phyloP scores from a whole-genome alignment of 2,329 filamentous ascomycete genomes.

The Geoglossum cookeanum region DNA sequence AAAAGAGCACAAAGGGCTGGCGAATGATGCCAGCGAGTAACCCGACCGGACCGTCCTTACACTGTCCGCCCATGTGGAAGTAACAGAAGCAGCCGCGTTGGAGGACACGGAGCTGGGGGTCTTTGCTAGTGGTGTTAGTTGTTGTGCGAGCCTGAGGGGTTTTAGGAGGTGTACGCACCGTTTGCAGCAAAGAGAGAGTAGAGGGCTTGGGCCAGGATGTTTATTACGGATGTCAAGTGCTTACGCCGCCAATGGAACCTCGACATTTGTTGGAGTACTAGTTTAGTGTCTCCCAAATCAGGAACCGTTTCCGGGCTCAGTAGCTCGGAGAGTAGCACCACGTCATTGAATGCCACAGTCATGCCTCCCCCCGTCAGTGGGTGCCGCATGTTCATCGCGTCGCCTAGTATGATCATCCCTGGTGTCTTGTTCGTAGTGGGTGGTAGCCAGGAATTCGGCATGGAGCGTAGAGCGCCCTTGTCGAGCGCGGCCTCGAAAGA shows the following conservation, averaged over 20 bases:
- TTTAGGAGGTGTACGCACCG: slow-evolving; percentile 20
- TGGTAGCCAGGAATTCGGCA: slow-evolving; percentile 93
- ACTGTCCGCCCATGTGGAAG: slow-evolving; percentile 55
- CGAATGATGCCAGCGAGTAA: slow-evolving; percentile 67
- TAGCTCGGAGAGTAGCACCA: slow-evolving; percentile 54
- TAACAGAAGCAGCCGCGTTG: slow-evolving; percentile 86
- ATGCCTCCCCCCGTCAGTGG: slow-evolving; percentile 92
- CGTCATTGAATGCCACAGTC: slow-evolving; percentile 94
- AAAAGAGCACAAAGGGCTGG: slow-evolving; percentile 58
- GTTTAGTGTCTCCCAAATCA: slow-evolving; percentile 43
- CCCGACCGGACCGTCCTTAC: slow-evolving; percentile 60
- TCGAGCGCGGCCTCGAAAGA: slow-evolving; percentile 60
- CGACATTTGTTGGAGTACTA: slow-evolving; percentile 49
- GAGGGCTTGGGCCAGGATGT: slow-evolving; percentile 89
- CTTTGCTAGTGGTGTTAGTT: slow-evolving; percentile 14
- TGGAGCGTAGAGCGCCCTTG: slow-evolving; percentile 58
- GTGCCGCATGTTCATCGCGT: slow-evolving; percentile 99
- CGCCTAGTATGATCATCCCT: slow-evolving; percentile 67
- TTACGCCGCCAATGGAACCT: slow-evolving; percentile 81
- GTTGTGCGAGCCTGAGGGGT: neutral
- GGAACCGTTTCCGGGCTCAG: slow-evolving; percentile 52
- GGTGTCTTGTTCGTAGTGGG: slow-evolving; percentile 51
- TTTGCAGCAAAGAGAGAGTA: slow-evolving; percentile 84
- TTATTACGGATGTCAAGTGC: slow-evolving; percentile 67
- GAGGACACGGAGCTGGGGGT: slow-evolving; percentile 55